These are phyloP conservation scores for Uronychia setigera DNA, from an alignment of 73 alveolate species.

Conservation along the genomic window DNA sequence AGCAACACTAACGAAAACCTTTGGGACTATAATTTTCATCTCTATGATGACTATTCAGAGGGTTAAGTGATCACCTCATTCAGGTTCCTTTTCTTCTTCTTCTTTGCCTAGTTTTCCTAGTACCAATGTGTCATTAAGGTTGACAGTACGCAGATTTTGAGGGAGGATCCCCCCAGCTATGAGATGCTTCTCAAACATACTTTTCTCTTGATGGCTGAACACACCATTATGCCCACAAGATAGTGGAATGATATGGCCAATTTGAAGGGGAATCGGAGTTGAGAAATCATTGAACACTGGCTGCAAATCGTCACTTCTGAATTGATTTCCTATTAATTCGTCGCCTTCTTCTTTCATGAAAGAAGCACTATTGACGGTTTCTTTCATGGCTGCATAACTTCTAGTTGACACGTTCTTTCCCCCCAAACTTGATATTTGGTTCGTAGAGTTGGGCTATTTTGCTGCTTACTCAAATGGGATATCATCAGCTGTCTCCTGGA, in stretches of 20 bases:
- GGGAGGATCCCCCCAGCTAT: constrained; percentile 12
- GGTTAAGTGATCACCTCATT: background rate
- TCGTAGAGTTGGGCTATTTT: too few species aligned
- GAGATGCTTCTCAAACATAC: constrained; percentile 27
- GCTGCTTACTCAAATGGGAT: background rate
- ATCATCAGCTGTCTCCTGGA: background rate
- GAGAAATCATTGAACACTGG: background rate
- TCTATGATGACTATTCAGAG: background rate
- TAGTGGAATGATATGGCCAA: constrained; percentile 17
- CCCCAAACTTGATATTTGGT: too few species aligned
- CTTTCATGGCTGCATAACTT: background rate
- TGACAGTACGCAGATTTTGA: too few species aligned
- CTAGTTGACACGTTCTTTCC: background rate
- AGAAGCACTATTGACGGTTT: background rate
- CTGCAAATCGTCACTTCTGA: background rate
- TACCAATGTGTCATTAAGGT: background rate
- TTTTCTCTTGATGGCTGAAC: constrained; percentile 15
- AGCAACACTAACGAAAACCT: too few species aligned
- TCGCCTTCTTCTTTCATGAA: background rate
- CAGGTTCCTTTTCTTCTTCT: background rate
- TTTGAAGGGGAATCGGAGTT: background rate
- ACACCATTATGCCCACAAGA: constrained; percentile 47
- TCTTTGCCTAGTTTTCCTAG: background rate
- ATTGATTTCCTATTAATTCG: background rate
- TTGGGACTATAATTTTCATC: too few species aligned